These are phyloP conservation scores for Debaryomyces subglobosus DNA, from an alignment of 1,139 yeast species.

Conservation along the genomic window DNA sequence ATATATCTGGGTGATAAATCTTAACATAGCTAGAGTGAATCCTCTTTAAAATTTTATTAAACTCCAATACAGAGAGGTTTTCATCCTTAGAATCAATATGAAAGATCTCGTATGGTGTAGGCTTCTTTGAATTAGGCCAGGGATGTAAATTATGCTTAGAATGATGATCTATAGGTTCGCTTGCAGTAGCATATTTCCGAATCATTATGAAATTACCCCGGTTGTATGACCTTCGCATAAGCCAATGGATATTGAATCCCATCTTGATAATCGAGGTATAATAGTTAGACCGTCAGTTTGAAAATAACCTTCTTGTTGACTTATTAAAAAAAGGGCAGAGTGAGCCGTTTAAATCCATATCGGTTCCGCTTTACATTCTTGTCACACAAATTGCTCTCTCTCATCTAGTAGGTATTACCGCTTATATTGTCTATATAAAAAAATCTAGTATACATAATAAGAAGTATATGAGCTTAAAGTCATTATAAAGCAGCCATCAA, in stretches of 20 bases:
- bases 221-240: neutral
- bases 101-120: conserved; percentile 79
- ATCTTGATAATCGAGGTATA: neutral
- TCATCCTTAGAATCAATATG: conserved; percentile 34
- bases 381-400: conserved; percentile 1
- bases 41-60: conserved; percentile 51
- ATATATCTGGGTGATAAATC: conserved; percentile 83
- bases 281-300: neutral
- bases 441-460: neutral
- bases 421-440: neutral
- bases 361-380: too few species aligned
- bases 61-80: conserved; percentile 29
- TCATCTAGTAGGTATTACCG: neutral
- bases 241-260: neutral
- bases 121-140: conserved; percentile 65
- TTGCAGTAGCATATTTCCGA: conserved; percentile 14
- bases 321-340: neutral
- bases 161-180: conserved; percentile 22
- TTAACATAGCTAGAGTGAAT: conserved; percentile 71
- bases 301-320: neutral
- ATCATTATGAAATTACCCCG: neutral
- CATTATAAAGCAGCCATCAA: conserved; percentile 23
- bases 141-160: conserved; percentile 28
- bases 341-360: neutral
- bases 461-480: neutral